Evolutionary conservation across 2,329 filamentous ascomycete genomes (phyloP).

Genomic region (Rugonectria rugulosa): DNA sequence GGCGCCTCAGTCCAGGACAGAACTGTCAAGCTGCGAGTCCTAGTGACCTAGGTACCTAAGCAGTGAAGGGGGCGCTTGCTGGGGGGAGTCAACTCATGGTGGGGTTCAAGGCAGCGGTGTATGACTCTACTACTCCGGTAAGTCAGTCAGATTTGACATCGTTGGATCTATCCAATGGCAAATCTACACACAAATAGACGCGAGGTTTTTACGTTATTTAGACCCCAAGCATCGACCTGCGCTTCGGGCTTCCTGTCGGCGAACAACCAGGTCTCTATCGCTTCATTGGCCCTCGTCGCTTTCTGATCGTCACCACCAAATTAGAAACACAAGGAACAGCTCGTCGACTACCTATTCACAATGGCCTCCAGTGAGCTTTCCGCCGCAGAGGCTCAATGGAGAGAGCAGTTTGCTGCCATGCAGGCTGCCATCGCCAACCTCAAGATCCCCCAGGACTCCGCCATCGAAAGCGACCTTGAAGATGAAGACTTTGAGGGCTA

Average conservation of each 20-base stretch:
- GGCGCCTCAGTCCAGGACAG: background rate
- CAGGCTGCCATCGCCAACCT: conserved; percentile 81
- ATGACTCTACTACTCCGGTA: conserved; percentile 18
- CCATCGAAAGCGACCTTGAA: conserved; percentile 58
- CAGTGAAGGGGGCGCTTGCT: conserved; percentile 12
- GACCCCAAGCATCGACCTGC: background rate
- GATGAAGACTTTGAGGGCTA: conserved; percentile 69
- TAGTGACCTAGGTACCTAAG: conserved; percentile 1
- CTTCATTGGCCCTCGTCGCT: too few relatives aligned
- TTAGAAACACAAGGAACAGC: background rate
- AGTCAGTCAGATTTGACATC: background rate
- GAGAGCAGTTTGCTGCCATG: conserved; percentile 86
- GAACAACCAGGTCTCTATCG: background rate
- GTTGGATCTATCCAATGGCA: too few relatives aligned
- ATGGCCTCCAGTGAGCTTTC: conserved; percentile 48
- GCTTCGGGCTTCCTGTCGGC: background rate
- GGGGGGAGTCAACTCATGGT: conserved; percentile 11
- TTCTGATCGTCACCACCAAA: too few relatives aligned
- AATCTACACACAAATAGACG: background rate
- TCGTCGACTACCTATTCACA: conserved; percentile 5
- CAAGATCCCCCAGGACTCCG: conserved; percentile 53
- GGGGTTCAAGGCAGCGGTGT: conserved; percentile 14
- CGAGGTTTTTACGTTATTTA: conserved; percentile 1
- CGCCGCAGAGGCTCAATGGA: conserved; percentile 72
- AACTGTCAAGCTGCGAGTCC: conserved; percentile 1